Conservation (phyloP, 2,329 filamentous ascomycete species). For the Gaeumannomyces tritici region DNA sequence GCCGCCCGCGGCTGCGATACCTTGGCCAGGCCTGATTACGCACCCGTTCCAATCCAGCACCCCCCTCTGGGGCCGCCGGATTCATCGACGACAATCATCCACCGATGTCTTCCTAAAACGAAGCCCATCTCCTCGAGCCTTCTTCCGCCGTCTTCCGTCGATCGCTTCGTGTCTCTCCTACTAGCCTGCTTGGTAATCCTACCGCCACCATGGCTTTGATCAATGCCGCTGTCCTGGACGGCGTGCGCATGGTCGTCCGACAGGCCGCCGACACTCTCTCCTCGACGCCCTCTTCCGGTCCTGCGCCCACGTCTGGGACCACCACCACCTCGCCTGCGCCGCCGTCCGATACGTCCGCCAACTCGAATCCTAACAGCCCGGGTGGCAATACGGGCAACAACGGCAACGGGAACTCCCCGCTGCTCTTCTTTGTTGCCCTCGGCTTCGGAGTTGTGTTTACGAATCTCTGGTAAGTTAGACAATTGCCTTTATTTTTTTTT, state of each 20-base stretch:
- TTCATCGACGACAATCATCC: background rate
- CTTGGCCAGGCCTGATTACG: background rate
- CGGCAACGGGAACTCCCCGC: conserved; percentile 25
- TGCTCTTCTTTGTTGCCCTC: conserved; percentile 47
- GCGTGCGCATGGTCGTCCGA: conserved; percentile 15
- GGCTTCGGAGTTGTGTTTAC: conserved; percentile 98
- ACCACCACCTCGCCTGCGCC: conserved; percentile 6
- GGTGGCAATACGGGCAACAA: conserved; percentile 4
- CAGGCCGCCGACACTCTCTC: conserved; percentile 11
- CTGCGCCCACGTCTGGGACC: conserved; percentile 3
- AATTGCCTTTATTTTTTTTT: background rate
- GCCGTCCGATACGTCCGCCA: conserved; percentile 6
- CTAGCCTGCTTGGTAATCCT: background rate
- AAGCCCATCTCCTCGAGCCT: background rate
- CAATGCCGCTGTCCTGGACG: conserved; percentile 13
- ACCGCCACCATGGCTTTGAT: conserved; percentile 15
- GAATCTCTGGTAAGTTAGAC: conserved; percentile 77
- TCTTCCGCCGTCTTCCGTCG: background rate
- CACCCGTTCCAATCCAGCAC: background rate
- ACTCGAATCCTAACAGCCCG: background rate
- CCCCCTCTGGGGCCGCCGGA: background rate
- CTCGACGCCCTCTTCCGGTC: background rate
- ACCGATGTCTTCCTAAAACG: background rate
- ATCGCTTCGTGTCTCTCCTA: background rate
- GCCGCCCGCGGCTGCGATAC: background rate